A percentile compares a stretch with the other conserved stretches of the same genome.
phyloP scores from a whole-genome alignment of 202 grass and related monocot species.

The Saccharum hybrid region DNA sequence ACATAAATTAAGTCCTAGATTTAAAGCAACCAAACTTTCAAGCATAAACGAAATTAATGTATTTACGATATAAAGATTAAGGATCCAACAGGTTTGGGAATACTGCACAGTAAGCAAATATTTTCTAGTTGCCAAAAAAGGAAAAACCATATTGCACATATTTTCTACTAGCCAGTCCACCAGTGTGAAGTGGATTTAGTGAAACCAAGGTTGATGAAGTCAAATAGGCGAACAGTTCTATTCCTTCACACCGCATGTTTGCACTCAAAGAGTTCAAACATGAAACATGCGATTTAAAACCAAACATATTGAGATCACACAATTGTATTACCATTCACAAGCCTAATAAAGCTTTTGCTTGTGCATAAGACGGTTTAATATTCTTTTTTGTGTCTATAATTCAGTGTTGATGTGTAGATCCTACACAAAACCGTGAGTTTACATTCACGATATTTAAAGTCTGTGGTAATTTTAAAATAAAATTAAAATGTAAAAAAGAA shows the following conservation, averaged over 20 bases:
- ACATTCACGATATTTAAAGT: too few species aligned
- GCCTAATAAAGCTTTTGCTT: conserved; percentile 2
- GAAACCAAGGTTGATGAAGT: background rate
- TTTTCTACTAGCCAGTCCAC: conserved; percentile 19
- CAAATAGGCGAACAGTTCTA: background rate
- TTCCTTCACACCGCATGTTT: conserved; percentile 8
- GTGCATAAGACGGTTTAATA: too few species aligned
- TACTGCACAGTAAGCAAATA: conserved; percentile 16
- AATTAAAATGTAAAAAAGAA: too few species aligned
- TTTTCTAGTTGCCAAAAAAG: background rate
- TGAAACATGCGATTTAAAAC: background rate
- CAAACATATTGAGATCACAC: background rate
- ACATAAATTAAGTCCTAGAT: conserved; percentile 33
- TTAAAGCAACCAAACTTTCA: conserved; percentile 21
- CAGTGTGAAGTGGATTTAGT: background rate
- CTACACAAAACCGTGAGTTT: too few species aligned
- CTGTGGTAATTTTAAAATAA: background rate
- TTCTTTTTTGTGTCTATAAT: too few species aligned
- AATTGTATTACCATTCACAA: conserved; percentile 20
- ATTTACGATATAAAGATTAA: background rate
- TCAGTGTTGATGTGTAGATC: too few species aligned
- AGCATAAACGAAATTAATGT: conserved; percentile 10
- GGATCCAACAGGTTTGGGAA: conserved; percentile 13
- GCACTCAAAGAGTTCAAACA: background rate
- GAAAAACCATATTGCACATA: background rate